Percentiles rank a stretch among this genome's conserved stretches.
phyloP scores from a whole-genome alignment of 805 yeast genomes.

The Jamesozyma piceae region DNA sequence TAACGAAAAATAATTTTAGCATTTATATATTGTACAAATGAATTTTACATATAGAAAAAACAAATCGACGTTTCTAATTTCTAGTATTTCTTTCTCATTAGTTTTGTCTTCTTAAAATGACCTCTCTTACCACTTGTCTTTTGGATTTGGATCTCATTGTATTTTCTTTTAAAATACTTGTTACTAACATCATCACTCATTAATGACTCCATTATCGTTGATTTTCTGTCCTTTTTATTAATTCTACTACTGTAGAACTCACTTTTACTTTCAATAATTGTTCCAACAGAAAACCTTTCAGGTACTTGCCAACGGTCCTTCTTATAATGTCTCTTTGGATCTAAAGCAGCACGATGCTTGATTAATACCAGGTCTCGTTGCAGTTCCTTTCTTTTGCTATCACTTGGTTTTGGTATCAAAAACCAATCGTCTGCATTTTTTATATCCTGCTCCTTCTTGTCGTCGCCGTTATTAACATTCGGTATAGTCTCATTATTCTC shows the following conservation, averaged over 20 bases:
- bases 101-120: slow-evolving; percentile 53
- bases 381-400: slow-evolving; percentile 47
- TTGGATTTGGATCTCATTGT: slow-evolving; percentile 62
- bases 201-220: slow-evolving; percentile 72
- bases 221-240: slow-evolving; percentile 62
- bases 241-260: slow-evolving; percentile 60
- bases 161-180: slow-evolving; percentile 77
- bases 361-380: slow-evolving; percentile 72
- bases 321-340: slow-evolving; percentile 91
- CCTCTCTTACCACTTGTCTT: slow-evolving; percentile 56
- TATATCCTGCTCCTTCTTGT: too few species aligned
- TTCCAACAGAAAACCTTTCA: slow-evolving; percentile 80
- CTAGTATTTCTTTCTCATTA: slow-evolving; percentile 39
- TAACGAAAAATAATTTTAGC: too few species aligned
- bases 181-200: slow-evolving; percentile 61
- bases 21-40: too few species aligned
- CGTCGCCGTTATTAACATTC: slow-evolving; percentile 7
- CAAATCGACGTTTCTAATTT: neutral
- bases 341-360: slow-evolving; percentile 81
- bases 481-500: neutral
- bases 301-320: slow-evolving; percentile 73
- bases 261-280: slow-evolving; percentile 70
- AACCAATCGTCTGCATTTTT: too few species aligned
- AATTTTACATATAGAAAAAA: too few species aligned
- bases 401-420: slow-evolving; percentile 63